Conservation (phyloP, 257 asterid genomes). For the Perilla frutescens region DNA sequence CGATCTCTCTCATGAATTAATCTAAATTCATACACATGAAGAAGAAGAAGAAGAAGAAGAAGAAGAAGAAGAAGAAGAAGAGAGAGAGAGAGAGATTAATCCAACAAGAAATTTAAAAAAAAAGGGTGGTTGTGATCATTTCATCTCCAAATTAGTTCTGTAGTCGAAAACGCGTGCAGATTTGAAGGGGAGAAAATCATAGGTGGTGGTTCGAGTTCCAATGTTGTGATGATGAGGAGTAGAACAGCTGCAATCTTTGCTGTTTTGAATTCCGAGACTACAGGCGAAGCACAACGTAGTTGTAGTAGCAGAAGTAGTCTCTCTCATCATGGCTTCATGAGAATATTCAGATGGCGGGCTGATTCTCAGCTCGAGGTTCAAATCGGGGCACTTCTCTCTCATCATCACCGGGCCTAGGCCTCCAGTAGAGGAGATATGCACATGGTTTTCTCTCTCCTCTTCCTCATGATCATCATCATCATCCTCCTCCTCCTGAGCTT, state of each 20-base stretch:
- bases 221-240: background rate
- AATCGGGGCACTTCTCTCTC: constrained; percentile 67
- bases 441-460: background rate
- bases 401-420: constrained; percentile 28
- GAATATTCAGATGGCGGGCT: constrained; percentile 67
- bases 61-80: too few species aligned
- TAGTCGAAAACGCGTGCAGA: constrained; percentile 61
- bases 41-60: too few species aligned
- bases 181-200: constrained; percentile 68
- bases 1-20: constrained; percentile 28
- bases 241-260: constrained; percentile 65
- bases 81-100: too few species aligned
- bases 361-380: constrained; percentile 85
- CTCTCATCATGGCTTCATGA: constrained; percentile 41
- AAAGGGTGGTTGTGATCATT: constrained; percentile 29
- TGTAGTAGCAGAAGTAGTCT: constrained; percentile 1
- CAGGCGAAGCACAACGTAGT: constrained; percentile 65
- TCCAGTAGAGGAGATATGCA: too few species aligned
- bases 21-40: constrained; percentile 30
- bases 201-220: constrained; percentile 38
- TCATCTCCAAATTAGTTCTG: constrained; percentile 73
- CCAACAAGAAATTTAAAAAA: too few species aligned
- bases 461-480: constrained; percentile 21
- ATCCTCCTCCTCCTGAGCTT: constrained; percentile 8
- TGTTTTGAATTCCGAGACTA: constrained; percentile 64